Evolutionary conservation across 345 rosid species (phyloP).

Genomic region (Moringa oleifera): DNA sequence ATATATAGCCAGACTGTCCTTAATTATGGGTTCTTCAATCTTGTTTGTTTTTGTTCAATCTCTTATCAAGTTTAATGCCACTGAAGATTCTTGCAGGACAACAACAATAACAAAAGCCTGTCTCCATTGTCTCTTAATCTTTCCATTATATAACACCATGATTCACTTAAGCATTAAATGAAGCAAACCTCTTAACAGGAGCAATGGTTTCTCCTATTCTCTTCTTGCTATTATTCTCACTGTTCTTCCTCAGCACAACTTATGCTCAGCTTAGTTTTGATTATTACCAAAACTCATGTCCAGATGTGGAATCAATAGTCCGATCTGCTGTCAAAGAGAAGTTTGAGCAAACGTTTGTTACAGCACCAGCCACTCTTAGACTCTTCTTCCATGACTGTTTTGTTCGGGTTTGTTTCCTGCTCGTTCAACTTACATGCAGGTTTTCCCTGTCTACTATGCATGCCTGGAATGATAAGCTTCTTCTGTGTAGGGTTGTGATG

Average conservation of each 20-base stretch:
- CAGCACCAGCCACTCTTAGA: constrained; percentile 53
- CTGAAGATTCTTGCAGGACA: neutral
- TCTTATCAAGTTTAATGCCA: neutral
- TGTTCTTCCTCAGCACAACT: constrained; percentile 3
- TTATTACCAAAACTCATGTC: constrained; percentile 38
- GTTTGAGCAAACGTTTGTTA: constrained; percentile 56
- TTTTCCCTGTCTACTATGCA: no score
- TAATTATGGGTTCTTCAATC: neutral
- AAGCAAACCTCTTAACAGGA: neutral
- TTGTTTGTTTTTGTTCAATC: neutral
- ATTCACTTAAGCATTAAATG: neutral
- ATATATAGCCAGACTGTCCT: neutral
- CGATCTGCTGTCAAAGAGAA: constrained; percentile 45
- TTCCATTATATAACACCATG: neutral
- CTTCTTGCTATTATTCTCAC: neutral
- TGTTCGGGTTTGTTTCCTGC: constrained; percentile 41
- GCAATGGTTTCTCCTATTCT: neutral
- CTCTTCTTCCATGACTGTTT: constrained; percentile 68
- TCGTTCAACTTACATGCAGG: neutral
- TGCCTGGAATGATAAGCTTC: no score
- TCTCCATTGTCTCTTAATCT: neutral
- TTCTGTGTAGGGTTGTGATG: constrained; percentile 79
- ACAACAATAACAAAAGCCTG: neutral
- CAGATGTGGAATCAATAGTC: constrained; percentile 53
- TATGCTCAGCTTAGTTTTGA: neutral